phyloP scores from a whole-genome alignment of 2,329 filamentous ascomycete genomes.

The Fusarium sp. region DNA sequence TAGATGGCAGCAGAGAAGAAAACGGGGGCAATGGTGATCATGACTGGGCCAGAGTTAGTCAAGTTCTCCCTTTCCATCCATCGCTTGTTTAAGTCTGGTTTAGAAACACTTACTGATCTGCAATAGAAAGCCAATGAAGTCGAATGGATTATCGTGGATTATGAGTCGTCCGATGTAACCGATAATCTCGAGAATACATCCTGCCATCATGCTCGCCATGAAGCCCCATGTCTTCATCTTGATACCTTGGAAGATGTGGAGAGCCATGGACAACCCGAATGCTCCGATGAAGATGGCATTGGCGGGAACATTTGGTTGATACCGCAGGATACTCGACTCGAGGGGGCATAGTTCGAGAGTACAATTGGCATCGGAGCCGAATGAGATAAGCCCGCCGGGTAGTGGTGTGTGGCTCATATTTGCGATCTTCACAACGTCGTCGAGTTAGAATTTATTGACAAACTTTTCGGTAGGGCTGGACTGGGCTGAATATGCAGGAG shows the following conservation, averaged over 20 bases:
- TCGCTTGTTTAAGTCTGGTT: background rate
- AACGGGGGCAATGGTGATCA: slow-evolving; percentile 45
- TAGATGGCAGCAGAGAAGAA: slow-evolving; percentile 44
- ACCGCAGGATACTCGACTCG: slow-evolving; percentile 36
- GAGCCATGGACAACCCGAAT: slow-evolving; percentile 27
- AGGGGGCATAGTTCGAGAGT: slow-evolving; percentile 37
- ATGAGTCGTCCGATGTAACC: slow-evolving; percentile 68
- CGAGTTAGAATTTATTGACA: background rate
- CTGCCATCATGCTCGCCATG: slow-evolving; percentile 58
- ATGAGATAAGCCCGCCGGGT: slow-evolving; percentile 36
- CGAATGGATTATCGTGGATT: slow-evolving; percentile 64
- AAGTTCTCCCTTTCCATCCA: background rate
- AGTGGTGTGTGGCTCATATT: slow-evolving; percentile 12
- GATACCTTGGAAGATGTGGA: slow-evolving; percentile 33
- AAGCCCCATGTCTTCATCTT: slow-evolving; percentile 48
- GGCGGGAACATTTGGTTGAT: slow-evolving; percentile 33
- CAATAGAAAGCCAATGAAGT: slow-evolving; percentile 66
- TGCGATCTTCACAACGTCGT: background rate
- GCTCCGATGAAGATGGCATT: slow-evolving; percentile 32
- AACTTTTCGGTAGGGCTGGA: background rate
- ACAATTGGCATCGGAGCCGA: slow-evolving; percentile 37
- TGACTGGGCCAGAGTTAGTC: slow-evolving; percentile 36
- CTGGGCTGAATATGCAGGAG: background rate
- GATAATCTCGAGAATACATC: slow-evolving; percentile 64
- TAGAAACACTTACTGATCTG: slow-evolving; percentile 62